Evolutionary conservation across 2,329 filamentous ascomycete species (phyloP).

Genomic region (Drechslerella stenobrocha): DNA sequence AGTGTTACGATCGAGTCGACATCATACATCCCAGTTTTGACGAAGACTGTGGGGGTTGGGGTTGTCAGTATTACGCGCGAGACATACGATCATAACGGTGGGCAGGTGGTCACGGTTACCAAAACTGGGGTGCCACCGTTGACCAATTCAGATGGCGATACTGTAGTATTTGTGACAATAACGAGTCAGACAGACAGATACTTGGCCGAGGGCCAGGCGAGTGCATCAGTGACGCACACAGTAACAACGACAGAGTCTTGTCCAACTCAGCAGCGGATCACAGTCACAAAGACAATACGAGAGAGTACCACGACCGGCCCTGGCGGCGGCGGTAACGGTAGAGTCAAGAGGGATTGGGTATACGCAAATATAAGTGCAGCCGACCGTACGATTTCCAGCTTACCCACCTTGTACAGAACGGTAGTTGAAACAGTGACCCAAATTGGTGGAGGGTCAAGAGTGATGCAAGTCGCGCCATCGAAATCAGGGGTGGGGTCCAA

Average conservation of each 20-base stretch:
- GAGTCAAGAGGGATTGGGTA: background rate
- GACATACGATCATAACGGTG: background rate
- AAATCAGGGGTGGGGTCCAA: slow-evolving; percentile 7
- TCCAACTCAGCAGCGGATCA: background rate
- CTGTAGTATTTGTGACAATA: background rate
- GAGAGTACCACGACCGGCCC: background rate
- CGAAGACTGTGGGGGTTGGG: background rate
- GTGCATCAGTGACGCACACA: background rate
- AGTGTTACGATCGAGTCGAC: no score
- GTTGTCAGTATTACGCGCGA: background rate
- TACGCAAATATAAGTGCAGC: background rate
- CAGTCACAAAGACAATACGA: background rate
- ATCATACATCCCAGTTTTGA: no score
- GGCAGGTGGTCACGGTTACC: background rate
- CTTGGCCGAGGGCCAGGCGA: background rate
- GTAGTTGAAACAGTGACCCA: background rate
- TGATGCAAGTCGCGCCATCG: slow-evolving; percentile 13
- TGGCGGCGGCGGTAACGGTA: no score
- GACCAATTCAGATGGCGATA: background rate
- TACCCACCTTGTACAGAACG: slow-evolving; percentile 8
- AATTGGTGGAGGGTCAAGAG: background rate
- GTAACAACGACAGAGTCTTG: background rate
- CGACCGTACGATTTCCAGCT: background rate
- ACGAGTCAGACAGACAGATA: background rate
- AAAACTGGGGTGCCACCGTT: background rate